Evolutionary conservation across 768 basidiomycete species (phyloP).

Genomic region (Suillus lakei): DNA sequence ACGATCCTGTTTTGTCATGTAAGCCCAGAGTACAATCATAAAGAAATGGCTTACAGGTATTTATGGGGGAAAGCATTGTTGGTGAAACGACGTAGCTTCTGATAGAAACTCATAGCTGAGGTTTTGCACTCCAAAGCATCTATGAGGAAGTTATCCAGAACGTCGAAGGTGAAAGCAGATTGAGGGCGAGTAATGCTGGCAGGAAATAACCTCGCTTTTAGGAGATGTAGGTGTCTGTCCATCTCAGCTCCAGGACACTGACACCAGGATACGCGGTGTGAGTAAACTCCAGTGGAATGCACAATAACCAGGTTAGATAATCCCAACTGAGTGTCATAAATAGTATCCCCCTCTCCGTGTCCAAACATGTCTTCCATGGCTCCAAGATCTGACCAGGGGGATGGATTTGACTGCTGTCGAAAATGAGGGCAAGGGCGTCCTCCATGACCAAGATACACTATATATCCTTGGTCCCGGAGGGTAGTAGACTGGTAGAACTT

Average conservation of each 20-base stretch:
- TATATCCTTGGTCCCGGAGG: slow-evolving; percentile 22
- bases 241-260: not conserved
- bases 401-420: not conserved
- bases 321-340: not conserved
- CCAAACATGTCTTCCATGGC: not conserved
- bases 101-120: slow-evolving; percentile 3
- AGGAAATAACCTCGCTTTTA: slow-evolving; percentile 16
- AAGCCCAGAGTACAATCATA: not conserved
- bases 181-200: slow-evolving; percentile 15
- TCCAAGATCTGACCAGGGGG: not conserved
- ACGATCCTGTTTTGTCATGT: slow-evolving; percentile 4
- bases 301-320: slow-evolving; percentile 6
- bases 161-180: slow-evolving; percentile 25
- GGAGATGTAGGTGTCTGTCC: slow-evolving; percentile 15
- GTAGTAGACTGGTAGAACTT: slow-evolving; percentile 15
- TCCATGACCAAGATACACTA: slow-evolving; percentile 26
- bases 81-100: not conserved
- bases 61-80: slow-evolving; percentile 6
- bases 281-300: slow-evolving; percentile 11
- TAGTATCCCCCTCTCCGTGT: not conserved
- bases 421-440: slow-evolving; percentile 20
- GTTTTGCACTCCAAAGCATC: slow-evolving; percentile 22
- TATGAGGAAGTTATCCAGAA: slow-evolving; percentile 23
- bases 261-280: slow-evolving; percentile 6
- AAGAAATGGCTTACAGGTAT: not conserved